Conservation (phyloP, 1,284 basidiomycete species). For the Nidula niveotomentosa region DNA sequence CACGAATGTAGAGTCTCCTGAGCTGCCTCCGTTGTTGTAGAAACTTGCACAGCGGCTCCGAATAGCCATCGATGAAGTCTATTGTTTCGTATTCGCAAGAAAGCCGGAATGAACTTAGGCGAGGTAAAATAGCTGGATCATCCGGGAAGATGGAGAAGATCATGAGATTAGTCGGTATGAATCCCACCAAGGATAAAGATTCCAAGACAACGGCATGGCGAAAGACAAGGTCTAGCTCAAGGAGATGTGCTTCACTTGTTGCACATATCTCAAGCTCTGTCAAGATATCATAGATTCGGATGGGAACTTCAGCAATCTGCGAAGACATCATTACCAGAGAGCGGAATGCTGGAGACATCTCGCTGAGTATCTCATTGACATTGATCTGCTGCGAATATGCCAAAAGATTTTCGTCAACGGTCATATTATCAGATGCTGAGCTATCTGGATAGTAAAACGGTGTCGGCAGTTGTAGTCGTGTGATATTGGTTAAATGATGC, state of each 20-base stretch:
- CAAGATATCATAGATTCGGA: constrained; percentile 27
- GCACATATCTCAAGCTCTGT: constrained; percentile 29
- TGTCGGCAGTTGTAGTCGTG: constrained; percentile 17
- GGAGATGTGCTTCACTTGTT: constrained; percentile 20
- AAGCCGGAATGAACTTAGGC: constrained; percentile 31
- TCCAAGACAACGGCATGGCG: constrained; percentile 29
- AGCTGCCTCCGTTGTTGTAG: constrained; percentile 18
- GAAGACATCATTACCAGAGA: constrained; percentile 25
- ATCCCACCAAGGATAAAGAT: constrained; percentile 30
- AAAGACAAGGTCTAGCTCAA: constrained; percentile 31
- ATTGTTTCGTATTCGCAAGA: constrained; percentile 19
- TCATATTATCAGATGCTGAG: constrained; percentile 19
- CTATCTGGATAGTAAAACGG: constrained; percentile 26
- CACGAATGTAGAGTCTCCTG: constrained; percentile 26
- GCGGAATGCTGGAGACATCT: constrained; percentile 18
- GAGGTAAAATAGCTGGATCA: constrained; percentile 20
- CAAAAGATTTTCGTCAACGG: constrained; percentile 10
- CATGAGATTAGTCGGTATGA: constrained; percentile 16
- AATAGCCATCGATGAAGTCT: constrained; percentile 11
- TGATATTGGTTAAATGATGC: constrained; percentile 14
- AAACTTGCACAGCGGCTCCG: constrained; percentile 17
- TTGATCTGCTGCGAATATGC: constrained; percentile 3
- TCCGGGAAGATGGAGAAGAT: constrained; percentile 24
- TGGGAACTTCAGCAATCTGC: constrained; percentile 27
- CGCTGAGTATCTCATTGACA: constrained; percentile 17